Conservation (phyloP, 345 rosid genomes). For the Geranium rotundifolium region DNA sequence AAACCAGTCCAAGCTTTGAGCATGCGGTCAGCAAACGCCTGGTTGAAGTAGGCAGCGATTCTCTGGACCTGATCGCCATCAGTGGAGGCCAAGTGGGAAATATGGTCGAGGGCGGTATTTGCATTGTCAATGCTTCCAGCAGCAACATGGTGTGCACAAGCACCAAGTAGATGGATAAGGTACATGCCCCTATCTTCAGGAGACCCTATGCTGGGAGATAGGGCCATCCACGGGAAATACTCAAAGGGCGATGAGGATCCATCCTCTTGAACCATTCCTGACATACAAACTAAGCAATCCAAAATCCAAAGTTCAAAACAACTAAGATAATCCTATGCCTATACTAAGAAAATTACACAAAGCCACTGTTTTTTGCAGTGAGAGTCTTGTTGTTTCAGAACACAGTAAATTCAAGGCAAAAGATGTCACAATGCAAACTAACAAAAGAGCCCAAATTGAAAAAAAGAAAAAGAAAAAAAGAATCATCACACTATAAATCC, state of each 20-base stretch:
- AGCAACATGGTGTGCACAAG: conserved; percentile 55
- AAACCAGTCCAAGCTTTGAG: conserved; percentile 63
- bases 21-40: conserved; percentile 57
- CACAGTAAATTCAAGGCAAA: too few species aligned
- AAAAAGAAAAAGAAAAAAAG: too few species aligned
- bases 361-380: too few species aligned
- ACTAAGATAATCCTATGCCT: too few species aligned
- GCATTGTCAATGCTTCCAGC: conserved; percentile 55
- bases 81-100: conserved; percentile 52
- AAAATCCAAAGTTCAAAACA: not conserved
- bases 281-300: conserved; percentile 8
- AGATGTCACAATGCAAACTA: too few species aligned
- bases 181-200: conserved; percentile 56
- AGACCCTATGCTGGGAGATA: conserved; percentile 50
- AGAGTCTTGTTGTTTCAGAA: too few species aligned
- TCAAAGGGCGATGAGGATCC: conserved; percentile 49
- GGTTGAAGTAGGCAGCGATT: conserved; percentile 62
- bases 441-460: too few species aligned
- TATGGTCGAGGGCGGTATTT: conserved; percentile 43
- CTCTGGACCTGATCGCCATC: conserved; percentile 68
- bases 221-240: conserved; percentile 43
- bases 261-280: conserved; percentile 42
- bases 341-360: too few species aligned
- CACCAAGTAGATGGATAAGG: conserved; percentile 42
- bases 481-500: too few species aligned